Base-by-base conservation (phyloP, 139 green algal species). In the Picochlorum sp. region DNA sequence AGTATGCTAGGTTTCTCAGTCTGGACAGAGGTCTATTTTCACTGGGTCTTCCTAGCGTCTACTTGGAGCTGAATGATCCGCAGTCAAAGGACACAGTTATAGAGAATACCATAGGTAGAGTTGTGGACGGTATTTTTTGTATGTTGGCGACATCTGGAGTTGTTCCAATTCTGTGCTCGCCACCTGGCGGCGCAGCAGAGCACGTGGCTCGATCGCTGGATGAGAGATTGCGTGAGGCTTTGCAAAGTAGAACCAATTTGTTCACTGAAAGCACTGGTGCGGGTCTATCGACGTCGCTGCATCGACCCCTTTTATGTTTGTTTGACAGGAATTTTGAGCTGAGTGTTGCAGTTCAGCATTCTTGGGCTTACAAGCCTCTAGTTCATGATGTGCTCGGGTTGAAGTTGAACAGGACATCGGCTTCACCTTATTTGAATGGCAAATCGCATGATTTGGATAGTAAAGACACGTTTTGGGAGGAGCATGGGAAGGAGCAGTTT, bases 251-350 rank as follows among this genome's bases (percentile, higher is more conserved):
- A 18, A 75, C 59, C 65, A 92, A 90, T 73, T 69, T 93, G 23
- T 95, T 96, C 57, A 85, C 93, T 54, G 77, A 57, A 16, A 44
- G 76, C 2, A 21, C 71, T 13, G 75, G 67, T 9, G 18, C 57
- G 9, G 81, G 74, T 18, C 66, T 93, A 10, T 72, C 79, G 0
- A 77, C 84, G 1, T 81, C 76, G 6, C 74, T 94, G 18, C 72
- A 88, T 38, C 78, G 94, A 38, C 94, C 94, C n/a, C 74, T 99
- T 66, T 82, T 99, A 32, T 86, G 78, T 59, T 76, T 99, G 1
- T 95, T 98, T 61, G 94, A 99, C 79, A 81, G 94, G 49, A 97
- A 95, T 78, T 97, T 96, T 64, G 94, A 99, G 79, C 79, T 99
- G 15, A 78, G 75, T 6, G 76, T 79, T 6, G 76, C 78, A 58